A percentile compares a stretch with the other conserved stretches of the same genome.
Evolutionary conservation across 495 filamentous ascomycete species (phyloP).

Genomic region (Aspergillus bertholletiae): DNA sequence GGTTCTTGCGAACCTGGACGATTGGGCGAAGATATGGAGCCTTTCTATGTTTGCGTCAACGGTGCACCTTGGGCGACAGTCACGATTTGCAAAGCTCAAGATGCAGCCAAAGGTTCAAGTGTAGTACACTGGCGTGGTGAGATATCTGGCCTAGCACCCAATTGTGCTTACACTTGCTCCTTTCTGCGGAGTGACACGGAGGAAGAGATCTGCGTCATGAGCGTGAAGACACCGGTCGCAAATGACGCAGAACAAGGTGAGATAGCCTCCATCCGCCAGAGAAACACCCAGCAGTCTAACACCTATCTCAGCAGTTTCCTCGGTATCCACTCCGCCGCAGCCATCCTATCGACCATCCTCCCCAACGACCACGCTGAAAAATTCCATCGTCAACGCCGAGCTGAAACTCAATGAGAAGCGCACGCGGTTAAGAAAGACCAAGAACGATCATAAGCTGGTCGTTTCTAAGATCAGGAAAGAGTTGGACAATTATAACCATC

Average conservation of each 20-base stretch:
- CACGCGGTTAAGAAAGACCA: slow-evolving; percentile 66
- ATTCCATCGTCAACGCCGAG: slow-evolving; percentile 79
- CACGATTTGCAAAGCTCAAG: slow-evolving; percentile 55
- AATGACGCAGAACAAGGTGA: slow-evolving; percentile 64
- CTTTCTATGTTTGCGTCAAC: slow-evolving; percentile 87
- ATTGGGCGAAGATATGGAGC: slow-evolving; percentile 54
- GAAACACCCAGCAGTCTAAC: background rate
- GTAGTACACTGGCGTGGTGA: slow-evolving; percentile 68
- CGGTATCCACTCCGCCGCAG: slow-evolving; percentile 43
- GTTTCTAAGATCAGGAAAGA: slow-evolving; percentile 72
- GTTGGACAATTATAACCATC: slow-evolving; percentile 68
- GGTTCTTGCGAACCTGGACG: slow-evolving; percentile 30
- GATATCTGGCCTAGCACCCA: slow-evolving; percentile 82
- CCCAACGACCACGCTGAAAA: slow-evolving; percentile 84
- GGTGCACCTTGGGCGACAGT: slow-evolving; percentile 85
- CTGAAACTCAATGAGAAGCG: slow-evolving; percentile 73
- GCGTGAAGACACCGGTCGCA: slow-evolving; percentile 73
- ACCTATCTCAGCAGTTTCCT: slow-evolving; percentile 32
- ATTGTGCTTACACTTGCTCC: slow-evolving; percentile 81
- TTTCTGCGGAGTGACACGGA: slow-evolving; percentile 74
- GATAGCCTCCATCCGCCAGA: slow-evolving; percentile 2
- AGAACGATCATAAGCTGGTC: slow-evolving; percentile 75
- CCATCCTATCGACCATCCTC: slow-evolving; percentile 73
- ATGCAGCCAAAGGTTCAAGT: slow-evolving; percentile 50
- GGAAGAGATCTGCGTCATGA: slow-evolving; percentile 70